A percentile compares a stretch with the other conserved stretches of the same genome.
Conservation (phyloP, 192 early-diverging fungal genomes). For the Powellomyces hirtus region DNA sequence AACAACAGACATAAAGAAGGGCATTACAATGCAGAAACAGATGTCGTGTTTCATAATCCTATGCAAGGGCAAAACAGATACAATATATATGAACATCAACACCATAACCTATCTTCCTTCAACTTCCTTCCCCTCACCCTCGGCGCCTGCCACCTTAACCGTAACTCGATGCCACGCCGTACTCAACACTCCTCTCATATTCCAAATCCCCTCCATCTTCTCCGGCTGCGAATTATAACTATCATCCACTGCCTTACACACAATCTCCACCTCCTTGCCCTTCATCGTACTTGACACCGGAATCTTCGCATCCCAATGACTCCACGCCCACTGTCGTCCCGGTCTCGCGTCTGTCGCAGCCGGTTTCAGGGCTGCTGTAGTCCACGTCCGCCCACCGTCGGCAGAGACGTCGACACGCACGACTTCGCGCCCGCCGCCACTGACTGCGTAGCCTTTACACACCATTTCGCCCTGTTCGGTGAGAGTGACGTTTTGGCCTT, state of each 20-base stretch:
- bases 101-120: no score
- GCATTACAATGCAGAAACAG: no score
- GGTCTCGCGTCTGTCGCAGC: conserved; percentile 15
- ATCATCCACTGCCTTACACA: conserved; percentile 82
- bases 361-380: conserved; percentile 51
- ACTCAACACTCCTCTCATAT: conserved; percentile 46
- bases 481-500: conserved; percentile 16
- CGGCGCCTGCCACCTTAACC: no score
- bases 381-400: conserved; percentile 81
- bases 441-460: conserved; percentile 43
- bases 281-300: conserved; percentile 32
- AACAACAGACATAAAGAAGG: no score
- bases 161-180: conserved; percentile 48
- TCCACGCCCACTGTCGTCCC: conserved; percentile 75
- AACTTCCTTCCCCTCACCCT: no score
- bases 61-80: no score
- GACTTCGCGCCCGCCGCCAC: conserved; percentile 41
- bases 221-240: conserved; percentile 87
- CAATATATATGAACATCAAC: no score
- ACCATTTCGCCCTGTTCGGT: conserved; percentile 12
- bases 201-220: conserved; percentile 41
- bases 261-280: conserved; percentile 52
- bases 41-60: no score
- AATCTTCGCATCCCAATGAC: conserved; percentile 71
- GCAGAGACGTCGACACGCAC: conserved; percentile 42